These are phyloP conservation scores for Geranomyces michiganensis DNA, from an alignment of 192 early-diverging fungal species.

Conservation along the genomic window DNA sequence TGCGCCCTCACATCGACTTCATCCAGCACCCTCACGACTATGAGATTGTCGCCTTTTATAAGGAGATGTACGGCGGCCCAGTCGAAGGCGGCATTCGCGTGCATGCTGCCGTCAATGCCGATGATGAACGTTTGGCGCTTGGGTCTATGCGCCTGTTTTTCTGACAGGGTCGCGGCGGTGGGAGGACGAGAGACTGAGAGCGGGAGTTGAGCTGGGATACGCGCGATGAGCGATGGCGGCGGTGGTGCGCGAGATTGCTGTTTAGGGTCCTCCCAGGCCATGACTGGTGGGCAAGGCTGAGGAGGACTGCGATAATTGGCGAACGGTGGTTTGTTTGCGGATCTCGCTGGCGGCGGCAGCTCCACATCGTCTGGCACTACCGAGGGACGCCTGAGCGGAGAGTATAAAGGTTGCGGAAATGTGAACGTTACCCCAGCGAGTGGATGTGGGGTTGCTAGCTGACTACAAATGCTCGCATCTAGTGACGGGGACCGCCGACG, in stretches of 20 bases:
- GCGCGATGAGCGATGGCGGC: not conserved
- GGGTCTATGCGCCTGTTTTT: not conserved
- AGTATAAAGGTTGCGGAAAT: not conserved
- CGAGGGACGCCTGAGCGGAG: not conserved
- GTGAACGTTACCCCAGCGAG: not conserved
- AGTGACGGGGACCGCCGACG: not conserved
- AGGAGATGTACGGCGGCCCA: not conserved
- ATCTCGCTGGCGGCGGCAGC: not conserved
- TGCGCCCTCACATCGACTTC: not conserved
- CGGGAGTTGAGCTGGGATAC: not conserved
- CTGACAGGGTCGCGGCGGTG: not conserved
- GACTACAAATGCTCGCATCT: too few species aligned
- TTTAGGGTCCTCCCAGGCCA: too few species aligned
- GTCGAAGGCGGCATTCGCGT: not conserved
- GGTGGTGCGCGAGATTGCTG: too few species aligned
- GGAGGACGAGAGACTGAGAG: not conserved
- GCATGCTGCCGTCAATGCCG: not conserved
- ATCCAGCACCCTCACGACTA: conserved; percentile 2
- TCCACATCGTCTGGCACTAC: not conserved
- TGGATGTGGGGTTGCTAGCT: not conserved
- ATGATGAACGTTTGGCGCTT: not conserved
- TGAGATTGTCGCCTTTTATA: not conserved
- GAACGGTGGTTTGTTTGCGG: not conserved
- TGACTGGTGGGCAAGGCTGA: too few species aligned
- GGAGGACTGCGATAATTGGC: too few species aligned